phyloP scores from a whole-genome alignment of 225 moss, liverwort and hornwort species.

The Anthoceros angustus region DNA sequence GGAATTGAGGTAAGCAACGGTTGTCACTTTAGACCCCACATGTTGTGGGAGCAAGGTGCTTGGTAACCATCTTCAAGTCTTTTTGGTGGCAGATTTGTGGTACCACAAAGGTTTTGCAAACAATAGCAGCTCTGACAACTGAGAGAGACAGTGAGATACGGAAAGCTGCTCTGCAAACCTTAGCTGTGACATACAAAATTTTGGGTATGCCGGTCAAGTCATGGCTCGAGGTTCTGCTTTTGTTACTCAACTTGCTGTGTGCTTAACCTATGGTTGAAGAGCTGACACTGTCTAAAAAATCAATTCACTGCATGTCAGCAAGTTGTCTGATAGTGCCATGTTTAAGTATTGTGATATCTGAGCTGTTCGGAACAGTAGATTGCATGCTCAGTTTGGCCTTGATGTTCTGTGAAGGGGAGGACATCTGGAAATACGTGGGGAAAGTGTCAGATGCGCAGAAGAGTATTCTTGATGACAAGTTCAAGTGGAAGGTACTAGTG shows the following conservation, averaged over 20 bases:
- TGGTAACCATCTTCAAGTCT: not conserved
- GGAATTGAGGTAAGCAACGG: slow-evolving; percentile 55
- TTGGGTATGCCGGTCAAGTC: slow-evolving; percentile 18
- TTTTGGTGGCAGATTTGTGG: slow-evolving; percentile 29
- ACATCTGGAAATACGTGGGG: slow-evolving; percentile 81
- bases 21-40: slow-evolving; percentile 8
- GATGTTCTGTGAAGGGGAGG: slow-evolving; percentile 36
- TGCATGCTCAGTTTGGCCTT: not conserved
- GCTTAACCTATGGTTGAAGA: no score
- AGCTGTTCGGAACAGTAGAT: not conserved
- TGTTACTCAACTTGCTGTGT: no score
- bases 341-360: not conserved
- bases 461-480: slow-evolving; percentile 83
- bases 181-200: slow-evolving; percentile 69
- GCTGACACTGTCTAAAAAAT: no score
- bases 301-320: no score
- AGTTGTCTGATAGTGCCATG: not conserved
- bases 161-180: slow-evolving; percentile 61
- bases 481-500: slow-evolving; percentile 78
- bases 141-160: slow-evolving; percentile 94
- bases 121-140: slow-evolving; percentile 52
- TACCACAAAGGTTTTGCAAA: slow-evolving; percentile 61
- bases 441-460: slow-evolving; percentile 68
- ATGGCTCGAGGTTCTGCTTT: not conserved
- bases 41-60: not conserved